phyloP scores from a whole-genome alignment of 2,329 filamentous ascomycete species.

The Chrysosporium queenslandicum region DNA sequence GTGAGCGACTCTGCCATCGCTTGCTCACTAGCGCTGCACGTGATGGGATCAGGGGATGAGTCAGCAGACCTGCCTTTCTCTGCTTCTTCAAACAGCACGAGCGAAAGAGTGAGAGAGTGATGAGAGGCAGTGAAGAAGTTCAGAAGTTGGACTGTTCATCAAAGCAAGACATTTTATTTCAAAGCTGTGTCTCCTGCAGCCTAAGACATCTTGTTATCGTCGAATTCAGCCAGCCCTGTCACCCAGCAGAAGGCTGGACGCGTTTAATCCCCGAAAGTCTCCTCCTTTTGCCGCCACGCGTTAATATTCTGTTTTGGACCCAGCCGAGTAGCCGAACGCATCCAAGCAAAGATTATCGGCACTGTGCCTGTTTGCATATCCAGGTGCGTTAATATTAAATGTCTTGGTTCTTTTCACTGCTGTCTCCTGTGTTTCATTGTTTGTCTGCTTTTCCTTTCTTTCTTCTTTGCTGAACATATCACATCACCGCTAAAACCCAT shows the following conservation, averaged over 20 bases:
- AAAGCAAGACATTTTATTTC: background rate
- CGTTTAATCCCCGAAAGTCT: conserved; percentile 1
- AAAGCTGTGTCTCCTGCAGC: no score
- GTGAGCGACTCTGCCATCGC: no score
- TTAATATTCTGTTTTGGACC: conserved; percentile 8
- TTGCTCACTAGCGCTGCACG: no score
- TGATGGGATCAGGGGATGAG: background rate
- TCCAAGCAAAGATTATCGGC: conserved; percentile 4
- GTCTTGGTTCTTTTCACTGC: background rate
- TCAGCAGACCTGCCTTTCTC: background rate
- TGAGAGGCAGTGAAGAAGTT: background rate
- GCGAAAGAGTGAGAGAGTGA: background rate
- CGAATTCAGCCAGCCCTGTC: background rate
- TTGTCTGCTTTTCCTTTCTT: no score
- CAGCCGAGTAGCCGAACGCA: conserved; percentile 1
- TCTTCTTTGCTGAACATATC: no score
- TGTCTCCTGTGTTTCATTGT: background rate
- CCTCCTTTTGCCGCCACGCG: conserved; percentile 2
- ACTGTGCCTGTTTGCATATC: background rate
- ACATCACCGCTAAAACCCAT: background rate
- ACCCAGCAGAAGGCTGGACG: background rate
- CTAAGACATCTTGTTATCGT: background rate
- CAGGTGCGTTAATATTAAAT: conserved; percentile 4
- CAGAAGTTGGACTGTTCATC: background rate
- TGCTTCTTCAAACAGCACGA: no score